Evolutionary conservation across 306 rosid species (phyloP).

Genomic region (Neltuma alba): DNA sequence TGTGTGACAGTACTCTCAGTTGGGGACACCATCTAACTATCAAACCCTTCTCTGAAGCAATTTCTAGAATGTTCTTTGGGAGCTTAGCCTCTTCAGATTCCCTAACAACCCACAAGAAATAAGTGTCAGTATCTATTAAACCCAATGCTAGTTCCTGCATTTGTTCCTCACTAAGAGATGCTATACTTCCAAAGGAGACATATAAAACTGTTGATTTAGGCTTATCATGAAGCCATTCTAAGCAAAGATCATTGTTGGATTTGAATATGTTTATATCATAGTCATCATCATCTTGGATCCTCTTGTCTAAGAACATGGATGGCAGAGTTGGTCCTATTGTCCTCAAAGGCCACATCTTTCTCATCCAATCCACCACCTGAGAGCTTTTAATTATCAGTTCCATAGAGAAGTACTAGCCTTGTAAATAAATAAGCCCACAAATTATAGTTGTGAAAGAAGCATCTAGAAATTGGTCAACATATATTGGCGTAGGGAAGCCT

Average conservation of each 20-base stretch:
- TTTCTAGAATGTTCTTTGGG: neutral
- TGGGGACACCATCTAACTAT: neutral
- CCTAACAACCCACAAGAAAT: neutral
- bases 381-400: neutral
- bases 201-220: neutral
- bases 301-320: neutral
- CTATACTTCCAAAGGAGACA: neutral
- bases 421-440: too few relatives aligned
- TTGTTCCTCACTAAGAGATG: neutral
- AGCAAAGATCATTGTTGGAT: neutral
- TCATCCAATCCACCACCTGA: slow-evolving; percentile 7
- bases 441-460: too few relatives aligned
- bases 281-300: neutral
- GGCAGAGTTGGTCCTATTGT: slow-evolving; percentile 8
- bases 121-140: neutral
- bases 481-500: too few relatives aligned
- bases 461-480: too few relatives aligned
- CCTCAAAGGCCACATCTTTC: neutral
- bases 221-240: neutral
- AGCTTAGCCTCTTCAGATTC: neutral
- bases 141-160: neutral
- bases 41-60: neutral
- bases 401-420: neutral
- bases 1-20: neutral
- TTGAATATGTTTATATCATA: slow-evolving; percentile 1